A percentile compares a stretch with the other conserved stretches of the same genome.
phyloP scores from a whole-genome alignment of 352 stramenopile genomes.

The Thraustochytrium striatum region DNA sequence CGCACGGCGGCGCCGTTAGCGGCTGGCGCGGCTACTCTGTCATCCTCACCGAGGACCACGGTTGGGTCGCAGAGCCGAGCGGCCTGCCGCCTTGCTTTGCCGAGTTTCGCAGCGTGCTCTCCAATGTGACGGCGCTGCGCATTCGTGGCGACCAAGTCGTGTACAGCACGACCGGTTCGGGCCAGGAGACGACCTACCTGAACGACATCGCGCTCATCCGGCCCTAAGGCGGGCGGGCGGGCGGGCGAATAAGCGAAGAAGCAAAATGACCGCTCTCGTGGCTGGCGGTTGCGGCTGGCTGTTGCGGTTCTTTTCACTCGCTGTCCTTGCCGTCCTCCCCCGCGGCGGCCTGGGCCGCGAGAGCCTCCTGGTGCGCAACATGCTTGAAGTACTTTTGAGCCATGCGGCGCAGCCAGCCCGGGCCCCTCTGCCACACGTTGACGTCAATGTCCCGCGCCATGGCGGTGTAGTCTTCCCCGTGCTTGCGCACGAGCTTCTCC shows the following conservation, averaged over 20 bases:
- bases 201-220: neutral
- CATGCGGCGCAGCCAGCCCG: neutral
- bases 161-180: neutral
- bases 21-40: conserved; percentile 7
- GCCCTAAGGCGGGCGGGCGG: too few relatives aligned
- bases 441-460: conserved; percentile 16
- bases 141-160: conserved; percentile 9
- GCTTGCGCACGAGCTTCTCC: neutral
- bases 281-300: too few relatives aligned
- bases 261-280: too few relatives aligned
- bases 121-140: neutral
- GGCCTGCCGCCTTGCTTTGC: neutral
- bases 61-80: neutral
- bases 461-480: conserved; percentile 22
- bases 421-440: neutral
- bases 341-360: too few relatives aligned
- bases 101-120: neutral
- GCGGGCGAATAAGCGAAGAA: too few relatives aligned
- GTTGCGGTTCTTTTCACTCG: too few relatives aligned
- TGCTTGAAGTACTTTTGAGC: neutral
- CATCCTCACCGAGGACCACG: conserved; percentile 1
- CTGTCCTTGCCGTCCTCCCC: too few relatives aligned
- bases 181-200: conserved; percentile 23
- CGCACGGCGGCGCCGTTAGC: neutral
- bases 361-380: neutral